A percentile compares a stretch with the other conserved stretches of the same genome.
phyloP scores from a whole-genome alignment of 1,284 basidiomycete genomes.

The Cryptococcus sp. region DNA sequence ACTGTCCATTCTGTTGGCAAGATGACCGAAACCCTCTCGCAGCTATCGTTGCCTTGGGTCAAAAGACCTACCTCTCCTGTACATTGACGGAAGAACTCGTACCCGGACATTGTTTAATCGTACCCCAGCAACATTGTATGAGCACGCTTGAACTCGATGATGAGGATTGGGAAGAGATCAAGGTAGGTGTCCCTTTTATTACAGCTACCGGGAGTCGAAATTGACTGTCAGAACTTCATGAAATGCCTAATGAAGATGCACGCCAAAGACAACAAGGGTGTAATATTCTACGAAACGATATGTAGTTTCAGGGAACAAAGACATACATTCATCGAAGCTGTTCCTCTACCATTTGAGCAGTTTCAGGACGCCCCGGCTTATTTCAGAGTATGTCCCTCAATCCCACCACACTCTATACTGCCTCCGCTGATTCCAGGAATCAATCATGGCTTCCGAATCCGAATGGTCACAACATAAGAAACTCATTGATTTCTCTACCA shows the following conservation, averaged over 20 bases:
- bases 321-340: slow-evolving; percentile 86
- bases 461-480: slow-evolving; percentile 99
- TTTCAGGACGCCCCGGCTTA: slow-evolving; percentile 85
- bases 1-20: slow-evolving; percentile 81
- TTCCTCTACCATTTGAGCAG: slow-evolving; percentile 79
- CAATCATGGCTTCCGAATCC: slow-evolving; percentile 80
- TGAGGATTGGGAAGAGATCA: slow-evolving; percentile 95
- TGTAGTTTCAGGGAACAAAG: slow-evolving; percentile 77
- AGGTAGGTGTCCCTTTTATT: slow-evolving; percentile 54
- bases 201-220: not conserved
- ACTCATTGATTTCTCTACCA: slow-evolving; percentile 82
- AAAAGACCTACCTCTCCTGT: slow-evolving; percentile 80
- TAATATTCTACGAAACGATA: slow-evolving; percentile 92
- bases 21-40: slow-evolving; percentile 84
- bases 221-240: slow-evolving; percentile 81
- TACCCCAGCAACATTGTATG: slow-evolving; percentile 90
- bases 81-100: slow-evolving; percentile 81
- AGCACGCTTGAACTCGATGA: slow-evolving; percentile 91
- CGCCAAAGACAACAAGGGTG: slow-evolving; percentile 79
- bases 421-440: slow-evolving; percentile 59
- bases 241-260: slow-evolving; percentile 96
- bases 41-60: slow-evolving; percentile 84
- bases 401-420: not conserved
- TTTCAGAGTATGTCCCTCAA: slow-evolving; percentile 65
- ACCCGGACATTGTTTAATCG: slow-evolving; percentile 86